Percentiles rank a stretch among this genome's conserved stretches.
These are phyloP conservation scores for Boletus subcaerulescens DNA, from an alignment of 768 basidiomycete genomes.

Conservation along the genomic window DNA sequence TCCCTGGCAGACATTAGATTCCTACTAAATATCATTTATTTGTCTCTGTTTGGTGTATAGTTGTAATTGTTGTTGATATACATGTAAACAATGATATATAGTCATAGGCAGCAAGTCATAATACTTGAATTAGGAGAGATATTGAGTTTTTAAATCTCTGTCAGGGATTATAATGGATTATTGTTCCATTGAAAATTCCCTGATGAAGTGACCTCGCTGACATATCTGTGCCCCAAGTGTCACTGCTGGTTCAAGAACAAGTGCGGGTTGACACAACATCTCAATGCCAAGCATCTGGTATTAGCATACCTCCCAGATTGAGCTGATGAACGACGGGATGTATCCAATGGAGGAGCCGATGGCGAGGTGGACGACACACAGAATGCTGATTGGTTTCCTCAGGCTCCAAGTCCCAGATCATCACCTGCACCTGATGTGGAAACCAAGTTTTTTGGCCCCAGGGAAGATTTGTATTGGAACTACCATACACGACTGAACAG, in stretches of 20 bases:
- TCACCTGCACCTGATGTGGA: not conserved
- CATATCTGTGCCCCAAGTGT: not conserved
- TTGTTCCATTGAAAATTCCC: no score
- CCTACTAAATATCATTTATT: no score
- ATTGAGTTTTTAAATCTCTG: no score
- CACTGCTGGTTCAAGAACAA: not conserved
- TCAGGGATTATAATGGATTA: no score
- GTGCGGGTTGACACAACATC: not conserved
- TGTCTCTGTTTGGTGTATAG: no score
- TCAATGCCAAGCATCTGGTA: not conserved
- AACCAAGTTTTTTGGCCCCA: not conserved
- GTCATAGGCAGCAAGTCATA: no score
- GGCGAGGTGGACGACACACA: not conserved
- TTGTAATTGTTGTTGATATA: no score
- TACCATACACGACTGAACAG: not conserved
- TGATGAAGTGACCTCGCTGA: not conserved
- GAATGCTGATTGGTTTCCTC: not conserved
- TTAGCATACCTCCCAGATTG: not conserved
- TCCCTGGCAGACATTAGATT: no score
- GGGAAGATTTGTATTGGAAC: not conserved
- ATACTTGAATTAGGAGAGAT: no score
- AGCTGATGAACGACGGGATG: not conserved
- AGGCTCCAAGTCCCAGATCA: not conserved
- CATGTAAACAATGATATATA: no score
- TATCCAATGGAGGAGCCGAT: not conserved